phyloP scores from a whole-genome alignment of 306 rosid genomes.

The Trichosanthes cucumerina region DNA sequence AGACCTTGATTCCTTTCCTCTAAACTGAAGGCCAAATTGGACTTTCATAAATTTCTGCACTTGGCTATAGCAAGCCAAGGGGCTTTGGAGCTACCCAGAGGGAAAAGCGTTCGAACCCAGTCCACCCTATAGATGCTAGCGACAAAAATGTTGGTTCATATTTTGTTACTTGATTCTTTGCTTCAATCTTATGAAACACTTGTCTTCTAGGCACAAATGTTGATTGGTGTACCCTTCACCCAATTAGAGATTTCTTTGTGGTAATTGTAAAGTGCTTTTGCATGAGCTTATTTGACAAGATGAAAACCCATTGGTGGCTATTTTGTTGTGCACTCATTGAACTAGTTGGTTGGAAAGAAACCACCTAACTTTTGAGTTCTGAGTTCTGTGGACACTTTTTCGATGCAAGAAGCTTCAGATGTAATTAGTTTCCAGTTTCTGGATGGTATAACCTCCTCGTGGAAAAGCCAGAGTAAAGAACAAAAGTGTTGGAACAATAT shows the following conservation, averaged over 20 bases:
- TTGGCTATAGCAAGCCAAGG: not conserved
- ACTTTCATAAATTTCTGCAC: not conserved
- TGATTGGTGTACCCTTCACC: not conserved
- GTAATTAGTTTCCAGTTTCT: not conserved
- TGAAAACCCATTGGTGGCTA: not conserved
- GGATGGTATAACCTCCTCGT: not conserved
- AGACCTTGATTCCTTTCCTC: not conserved
- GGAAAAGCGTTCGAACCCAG: not conserved
- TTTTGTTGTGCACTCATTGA: not conserved
- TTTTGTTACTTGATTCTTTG: not conserved
- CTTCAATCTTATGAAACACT: not conserved
- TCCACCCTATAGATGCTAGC: not conserved
- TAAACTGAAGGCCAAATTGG: not conserved
- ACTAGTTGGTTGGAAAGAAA: not conserved
- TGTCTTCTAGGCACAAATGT: not conserved
- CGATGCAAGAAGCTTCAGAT: not conserved
- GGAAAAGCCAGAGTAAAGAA: not conserved
- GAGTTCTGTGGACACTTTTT: not conserved
- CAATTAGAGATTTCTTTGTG: not conserved
- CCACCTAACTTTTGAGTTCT: not conserved
- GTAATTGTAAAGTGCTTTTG: not conserved
- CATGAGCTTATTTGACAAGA: not conserved
- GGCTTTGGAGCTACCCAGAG: not conserved
- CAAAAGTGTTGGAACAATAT: not conserved
- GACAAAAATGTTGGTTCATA: not conserved